Percentiles rank a stretch among this genome's conserved stretches.
These are phyloP conservation scores for Leccinum griseonigrum DNA, from an alignment of 1,284 basidiomycete species.

Conservation along the genomic window DNA sequence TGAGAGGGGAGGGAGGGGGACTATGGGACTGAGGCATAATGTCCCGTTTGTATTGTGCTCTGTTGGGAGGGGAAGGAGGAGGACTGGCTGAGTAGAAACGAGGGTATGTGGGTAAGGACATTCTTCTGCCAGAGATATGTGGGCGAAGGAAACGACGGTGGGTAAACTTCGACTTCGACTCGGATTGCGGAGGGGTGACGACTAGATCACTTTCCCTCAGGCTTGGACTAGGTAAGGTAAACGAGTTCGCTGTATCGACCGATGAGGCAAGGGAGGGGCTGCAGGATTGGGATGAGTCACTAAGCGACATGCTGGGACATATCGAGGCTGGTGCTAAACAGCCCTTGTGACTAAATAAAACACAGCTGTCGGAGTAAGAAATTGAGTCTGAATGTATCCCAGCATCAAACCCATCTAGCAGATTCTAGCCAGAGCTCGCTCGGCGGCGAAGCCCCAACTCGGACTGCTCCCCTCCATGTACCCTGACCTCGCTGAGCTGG, in stretches of 20 bases:
- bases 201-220: not conserved
- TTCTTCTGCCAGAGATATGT: not conserved
- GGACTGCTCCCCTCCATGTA: no score
- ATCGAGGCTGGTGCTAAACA: no score
- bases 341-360: not conserved
- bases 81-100: not conserved
- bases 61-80: not conserved
- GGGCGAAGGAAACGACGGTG: not conserved
- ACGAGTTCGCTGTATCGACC: not conserved
- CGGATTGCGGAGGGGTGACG: not conserved
- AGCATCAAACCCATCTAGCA: no score
- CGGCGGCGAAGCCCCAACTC: no score
- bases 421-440: no score
- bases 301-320: not conserved
- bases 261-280: not conserved
- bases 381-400: not conserved
- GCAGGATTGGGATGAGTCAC: not conserved
- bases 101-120: not conserved
- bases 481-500: no score
- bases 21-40: not conserved
- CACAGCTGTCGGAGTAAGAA: not conserved
- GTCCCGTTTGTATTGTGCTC: not conserved
- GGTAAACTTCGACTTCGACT: not conserved
- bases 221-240: not conserved
- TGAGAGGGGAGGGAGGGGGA: not conserved